A percentile compares a stretch with the other conserved stretches of the same genome.
These are phyloP conservation scores for Immersiporthe knoxdaviesiana DNA, from an alignment of 2,329 filamentous ascomycete species.

Conservation along the genomic window DNA sequence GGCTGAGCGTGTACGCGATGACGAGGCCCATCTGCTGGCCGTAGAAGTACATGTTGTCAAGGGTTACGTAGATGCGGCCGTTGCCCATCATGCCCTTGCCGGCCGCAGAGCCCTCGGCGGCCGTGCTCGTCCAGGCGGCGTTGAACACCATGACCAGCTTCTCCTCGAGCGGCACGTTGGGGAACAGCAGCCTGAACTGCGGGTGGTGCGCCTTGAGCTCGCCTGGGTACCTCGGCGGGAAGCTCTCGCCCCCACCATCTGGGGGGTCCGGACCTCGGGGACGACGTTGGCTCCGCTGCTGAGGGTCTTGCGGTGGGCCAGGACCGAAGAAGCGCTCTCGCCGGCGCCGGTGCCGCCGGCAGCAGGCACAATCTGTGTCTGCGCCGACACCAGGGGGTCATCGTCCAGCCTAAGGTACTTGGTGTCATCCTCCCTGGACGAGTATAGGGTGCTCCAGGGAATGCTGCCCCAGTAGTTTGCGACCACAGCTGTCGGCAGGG, in stretches of 20 bases:
- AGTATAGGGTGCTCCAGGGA: conserved; percentile 63
- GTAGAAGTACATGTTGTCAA: conserved; percentile 91
- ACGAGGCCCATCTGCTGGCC: conserved; percentile 92
- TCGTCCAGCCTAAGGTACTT: conserved; percentile 34
- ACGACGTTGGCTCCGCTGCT: conserved; percentile 33
- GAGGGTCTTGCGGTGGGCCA: conserved; percentile 36
- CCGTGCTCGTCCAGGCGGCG: conserved; percentile 74
- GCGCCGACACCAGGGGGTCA: conserved; percentile 44
- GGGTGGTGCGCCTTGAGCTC: conserved; percentile 86
- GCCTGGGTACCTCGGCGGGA: conserved; percentile 76
- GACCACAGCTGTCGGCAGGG: conserved; percentile 81
- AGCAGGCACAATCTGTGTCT: conserved; percentile 39
- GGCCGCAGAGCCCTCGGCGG: conserved; percentile 47
- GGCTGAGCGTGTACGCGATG: conserved; percentile 74
- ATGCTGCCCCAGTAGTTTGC: conserved; percentile 94
- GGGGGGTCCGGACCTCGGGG: conserved; percentile 32
- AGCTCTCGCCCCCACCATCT: conserved; percentile 55
- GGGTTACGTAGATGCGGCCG: conserved; percentile 84
- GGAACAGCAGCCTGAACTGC: conserved; percentile 91
- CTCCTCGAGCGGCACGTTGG: conserved; percentile 74
- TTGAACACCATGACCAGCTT: conserved; percentile 90
- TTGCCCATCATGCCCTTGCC: conserved; percentile 61
- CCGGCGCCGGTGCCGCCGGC: conserved; percentile 35
- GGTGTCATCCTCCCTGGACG: conserved; percentile 33
- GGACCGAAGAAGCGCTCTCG: conserved; percentile 29